A percentile compares a stretch with the other conserved stretches of the same genome.
Evolutionary conservation across 805 yeast genomes (phyloP).

Genomic region (Candida vartiovaarae): DNA sequence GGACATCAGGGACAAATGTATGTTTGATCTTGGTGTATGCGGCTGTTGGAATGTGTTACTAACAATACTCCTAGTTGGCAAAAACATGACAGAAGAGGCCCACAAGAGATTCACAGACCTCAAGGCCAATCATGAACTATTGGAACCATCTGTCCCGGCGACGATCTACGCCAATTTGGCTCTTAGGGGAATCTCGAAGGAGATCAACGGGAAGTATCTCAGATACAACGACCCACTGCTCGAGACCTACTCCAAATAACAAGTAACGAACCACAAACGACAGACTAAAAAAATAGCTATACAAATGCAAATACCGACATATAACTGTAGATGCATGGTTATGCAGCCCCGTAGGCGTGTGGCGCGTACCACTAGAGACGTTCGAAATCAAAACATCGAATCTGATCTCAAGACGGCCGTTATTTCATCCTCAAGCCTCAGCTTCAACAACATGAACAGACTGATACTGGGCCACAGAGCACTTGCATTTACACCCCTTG

Average conservation of each 20-base stretch:
- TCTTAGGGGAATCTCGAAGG: slow-evolving; percentile 45
- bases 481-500: neutral
- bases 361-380: no score
- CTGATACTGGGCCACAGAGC: neutral
- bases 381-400: no score
- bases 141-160: slow-evolving; percentile 71
- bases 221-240: slow-evolving; percentile 45
- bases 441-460: neutral
- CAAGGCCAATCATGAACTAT: slow-evolving; percentile 47
- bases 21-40: neutral
- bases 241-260: slow-evolving; percentile 4
- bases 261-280: neutral
- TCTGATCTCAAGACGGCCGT: no score
- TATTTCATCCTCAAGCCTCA: no score
- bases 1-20: slow-evolving; percentile 57
- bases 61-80: slow-evolving; percentile 28
- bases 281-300: neutral
- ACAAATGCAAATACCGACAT: neutral
- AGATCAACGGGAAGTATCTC: slow-evolving; percentile 59
- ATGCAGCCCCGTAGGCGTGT: neutral
- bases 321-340: neutral
- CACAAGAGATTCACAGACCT: slow-evolving; percentile 58
- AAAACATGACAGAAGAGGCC: slow-evolving; percentile 53
- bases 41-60: neutral
- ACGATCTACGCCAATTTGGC: slow-evolving; percentile 61